Conservation (phyloP, 1,284 basidiomycete genomes). For the Malassezia vespertilionis region DNA sequence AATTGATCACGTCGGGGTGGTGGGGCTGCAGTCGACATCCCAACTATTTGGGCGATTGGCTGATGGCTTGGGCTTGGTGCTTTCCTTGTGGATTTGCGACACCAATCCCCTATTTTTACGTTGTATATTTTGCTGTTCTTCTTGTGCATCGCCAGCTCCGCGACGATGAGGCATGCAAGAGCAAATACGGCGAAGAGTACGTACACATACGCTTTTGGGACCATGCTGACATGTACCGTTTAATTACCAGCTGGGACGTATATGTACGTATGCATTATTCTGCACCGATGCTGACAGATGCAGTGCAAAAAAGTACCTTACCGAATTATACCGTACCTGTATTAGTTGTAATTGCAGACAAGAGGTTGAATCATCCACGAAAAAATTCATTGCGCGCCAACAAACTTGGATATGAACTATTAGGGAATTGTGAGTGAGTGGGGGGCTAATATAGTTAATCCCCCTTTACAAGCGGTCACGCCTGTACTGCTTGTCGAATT, state of each 20-base stretch:
- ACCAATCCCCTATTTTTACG: constrained; percentile 92
- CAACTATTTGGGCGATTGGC: constrained; percentile 59
- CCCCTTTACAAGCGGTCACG: constrained; percentile 34
- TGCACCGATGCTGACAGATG: constrained; percentile 5
- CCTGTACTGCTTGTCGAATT: constrained; percentile 37
- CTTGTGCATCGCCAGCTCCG: constrained; percentile 79
- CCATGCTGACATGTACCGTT: constrained; percentile 4
- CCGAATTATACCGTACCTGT: constrained; percentile 78
- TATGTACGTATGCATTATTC: constrained; percentile 14
- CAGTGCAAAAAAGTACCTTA: constrained; percentile 56
- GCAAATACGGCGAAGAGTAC: constrained; percentile 65
- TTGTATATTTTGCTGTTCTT: constrained; percentile 71
- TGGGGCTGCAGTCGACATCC: constrained; percentile 92
- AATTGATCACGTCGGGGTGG: constrained; percentile 88
- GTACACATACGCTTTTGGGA: too few species aligned
- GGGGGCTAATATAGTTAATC: constrained; percentile 5
- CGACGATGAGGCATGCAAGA: constrained; percentile 80
- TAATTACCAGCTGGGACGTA: constrained; percentile 18
- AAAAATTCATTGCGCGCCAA: too few species aligned
- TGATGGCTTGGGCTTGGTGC: constrained; percentile 89
- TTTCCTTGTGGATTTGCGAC: constrained; percentile 83
- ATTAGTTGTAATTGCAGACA: constrained; percentile 50
- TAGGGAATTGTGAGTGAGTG: constrained; percentile 3
- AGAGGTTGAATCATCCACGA: too few species aligned
- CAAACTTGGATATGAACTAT: too few species aligned